These are phyloP conservation scores for Phytopythium ostracodes DNA, from an alignment of 352 stramenopile species.

Conservation along the genomic window DNA sequence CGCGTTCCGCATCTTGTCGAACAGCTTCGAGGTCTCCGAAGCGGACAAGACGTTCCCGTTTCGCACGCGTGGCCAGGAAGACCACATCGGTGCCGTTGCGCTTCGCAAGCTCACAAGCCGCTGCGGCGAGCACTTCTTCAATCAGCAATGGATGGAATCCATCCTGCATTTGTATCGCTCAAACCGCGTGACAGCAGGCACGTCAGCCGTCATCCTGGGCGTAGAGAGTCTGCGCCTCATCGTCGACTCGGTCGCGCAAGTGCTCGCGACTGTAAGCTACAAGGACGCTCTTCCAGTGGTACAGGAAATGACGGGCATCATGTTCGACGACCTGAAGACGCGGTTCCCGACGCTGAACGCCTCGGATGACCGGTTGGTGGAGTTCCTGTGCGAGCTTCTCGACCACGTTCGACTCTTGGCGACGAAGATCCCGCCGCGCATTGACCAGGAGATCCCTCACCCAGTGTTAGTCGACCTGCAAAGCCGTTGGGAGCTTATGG, in stretches of 20 bases:
- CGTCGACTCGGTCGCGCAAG: slow-evolving; percentile 65
- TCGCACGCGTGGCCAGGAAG: slow-evolving; percentile 37
- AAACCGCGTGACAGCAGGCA: slow-evolving; percentile 23
- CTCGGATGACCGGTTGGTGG: slow-evolving; percentile 41
- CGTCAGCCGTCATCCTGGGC: slow-evolving; percentile 21
- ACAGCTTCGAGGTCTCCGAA: slow-evolving; percentile 53
- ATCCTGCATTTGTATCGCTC: slow-evolving; percentile 57
- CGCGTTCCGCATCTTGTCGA: slow-evolving; percentile 69
- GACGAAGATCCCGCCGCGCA: slow-evolving; percentile 48
- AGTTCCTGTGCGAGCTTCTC: slow-evolving; percentile 58
- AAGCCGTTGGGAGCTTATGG: slow-evolving; percentile 50
- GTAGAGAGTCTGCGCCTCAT: slow-evolving; percentile 52
- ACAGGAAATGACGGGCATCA: slow-evolving; percentile 54
- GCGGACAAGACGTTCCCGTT: slow-evolving; percentile 37
- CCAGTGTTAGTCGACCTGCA: slow-evolving; percentile 53
- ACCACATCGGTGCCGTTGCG: slow-evolving; percentile 68
- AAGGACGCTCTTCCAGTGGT: slow-evolving; percentile 55
- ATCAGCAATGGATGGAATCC: slow-evolving; percentile 61
- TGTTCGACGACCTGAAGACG: slow-evolving; percentile 58
- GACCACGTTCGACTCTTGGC: slow-evolving; percentile 57
- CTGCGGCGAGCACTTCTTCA: slow-evolving; percentile 66
- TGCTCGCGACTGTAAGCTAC: slow-evolving; percentile 63
- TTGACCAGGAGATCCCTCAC: slow-evolving; percentile 58
- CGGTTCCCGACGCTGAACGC: slow-evolving; percentile 39
- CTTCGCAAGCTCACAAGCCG: slow-evolving; percentile 63